Base-by-base conservation (phyloP, 1,284 basidiomycete genomes). In the Cryptococcus neoformans region DNA sequence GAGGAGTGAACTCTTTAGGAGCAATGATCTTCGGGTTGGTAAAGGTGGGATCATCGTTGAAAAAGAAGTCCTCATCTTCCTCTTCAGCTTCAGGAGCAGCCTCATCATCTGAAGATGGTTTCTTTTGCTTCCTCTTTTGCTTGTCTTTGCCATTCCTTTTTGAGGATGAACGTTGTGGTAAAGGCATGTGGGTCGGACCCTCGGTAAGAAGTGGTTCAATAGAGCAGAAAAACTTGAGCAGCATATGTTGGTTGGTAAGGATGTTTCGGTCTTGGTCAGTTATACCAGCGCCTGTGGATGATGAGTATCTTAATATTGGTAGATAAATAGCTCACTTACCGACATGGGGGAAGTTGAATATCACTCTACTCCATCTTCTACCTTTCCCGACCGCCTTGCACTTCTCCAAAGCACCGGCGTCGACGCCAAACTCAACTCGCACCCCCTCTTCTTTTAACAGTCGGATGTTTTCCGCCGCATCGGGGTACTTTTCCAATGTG, bases 271-370 rank as follows among this genome's bases (percentile, higher is more conserved):
- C 88, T 78, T 95, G 92, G 72, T 99, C 92, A 46, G 90, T 86
- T 64, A 98, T 95, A 0, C 94, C 92, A 64, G 88, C 90, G 36
- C 92, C 92, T 93, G 60, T 2, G 56, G 14, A 11, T 17, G n/a
- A 7, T 35, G 21, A 44, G 42, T 50, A 9, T 3, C 36, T 6
- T 7, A 50, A 14, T 38, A 28, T n/a, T n/a, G 10, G 16, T n/a
- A 41, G 11, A 44, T 38, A 9, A n/a, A 7, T 12, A 44, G 8
- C 35, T 6, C n/a, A 78, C 84, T 67, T 68, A 88, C 94, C 94
- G 66, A 89, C 89, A 80, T 99, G 95, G 51, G 95, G 95, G 68
- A 98, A 99, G 72, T 98, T 97, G 85, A 92, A 98, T 21, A 92
- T 86, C 56, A 98, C 84, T 54, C 76, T 84, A 81, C 80, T 92